Percentiles rank a stretch among this genome's conserved stretches.
These are phyloP conservation scores for Ustilago loliicola DNA, from an alignment of 1,284 basidiomycete genomes.

Conservation along the genomic window DNA sequence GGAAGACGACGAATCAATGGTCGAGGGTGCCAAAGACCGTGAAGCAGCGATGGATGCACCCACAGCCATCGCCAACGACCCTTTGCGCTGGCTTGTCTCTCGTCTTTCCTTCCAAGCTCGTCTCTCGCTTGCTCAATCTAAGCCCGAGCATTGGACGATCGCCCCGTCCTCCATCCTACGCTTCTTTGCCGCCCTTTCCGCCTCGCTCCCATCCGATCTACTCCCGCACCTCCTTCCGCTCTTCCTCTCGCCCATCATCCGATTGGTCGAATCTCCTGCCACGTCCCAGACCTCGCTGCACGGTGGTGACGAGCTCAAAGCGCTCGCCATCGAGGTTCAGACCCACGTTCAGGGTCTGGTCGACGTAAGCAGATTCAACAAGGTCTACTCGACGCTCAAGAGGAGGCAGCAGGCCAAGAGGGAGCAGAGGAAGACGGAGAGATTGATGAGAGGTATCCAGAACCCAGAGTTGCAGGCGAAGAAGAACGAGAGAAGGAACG, in stretches of 20 bases:
- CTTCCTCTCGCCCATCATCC: conserved; percentile 87
- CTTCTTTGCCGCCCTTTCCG: conserved; percentile 56
- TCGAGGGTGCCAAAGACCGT: conserved; percentile 56
- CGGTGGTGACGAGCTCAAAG: conserved; percentile 80
- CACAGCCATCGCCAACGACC: conserved; percentile 72
- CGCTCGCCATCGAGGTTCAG: conserved; percentile 84
- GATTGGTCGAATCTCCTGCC: conserved; percentile 80
- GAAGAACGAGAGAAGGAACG: conserved; percentile 30
- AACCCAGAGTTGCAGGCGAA: conserved; percentile 57
- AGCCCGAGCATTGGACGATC: conserved; percentile 77
- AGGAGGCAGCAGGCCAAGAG: conserved; percentile 79
- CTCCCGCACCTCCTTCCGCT: conserved; percentile 82
- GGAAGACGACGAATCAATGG: conserved; percentile 31
- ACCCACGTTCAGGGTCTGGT: conserved; percentile 88
- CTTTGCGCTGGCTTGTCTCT: conserved; percentile 91
- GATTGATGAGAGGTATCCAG: conserved; percentile 72
- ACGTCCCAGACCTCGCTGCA: conserved; percentile 75
- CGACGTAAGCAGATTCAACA: conserved; percentile 84
- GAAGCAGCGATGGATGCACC: conserved; percentile 40
- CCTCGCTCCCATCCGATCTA: conserved; percentile 23
- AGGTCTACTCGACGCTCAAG: conserved; percentile 83
- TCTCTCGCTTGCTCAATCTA: conserved; percentile 67
- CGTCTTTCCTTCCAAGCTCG: conserved; percentile 88
- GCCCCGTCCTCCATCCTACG: conserved; percentile 84
- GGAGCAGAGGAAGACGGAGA: conserved; percentile 79